phyloP scores from a whole-genome alignment of 768 basidiomycete species.

The Pisolithus sp. region DNA sequence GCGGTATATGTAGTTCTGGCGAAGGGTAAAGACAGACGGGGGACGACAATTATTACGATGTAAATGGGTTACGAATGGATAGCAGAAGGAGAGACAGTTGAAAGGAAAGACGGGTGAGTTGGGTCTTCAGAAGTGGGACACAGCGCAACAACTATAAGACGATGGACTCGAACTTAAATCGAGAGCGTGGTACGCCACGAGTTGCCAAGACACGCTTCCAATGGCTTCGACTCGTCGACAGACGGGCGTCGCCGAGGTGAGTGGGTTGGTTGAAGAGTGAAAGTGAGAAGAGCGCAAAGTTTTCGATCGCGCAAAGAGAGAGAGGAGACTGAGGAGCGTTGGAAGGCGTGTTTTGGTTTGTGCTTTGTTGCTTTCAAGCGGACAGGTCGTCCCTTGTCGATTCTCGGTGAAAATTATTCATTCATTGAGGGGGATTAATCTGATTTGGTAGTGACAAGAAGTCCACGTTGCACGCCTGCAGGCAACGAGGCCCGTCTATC shows the following conservation, averaged over 20 bases:
- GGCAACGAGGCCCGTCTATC: constrained; percentile 36
- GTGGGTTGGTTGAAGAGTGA: constrained; percentile 3
- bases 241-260: constrained; percentile 13
- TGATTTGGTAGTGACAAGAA: constrained; percentile 39
- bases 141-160: constrained; percentile 26
- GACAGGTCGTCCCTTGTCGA: constrained; percentile 22
- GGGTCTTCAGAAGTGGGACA: constrained; percentile 19
- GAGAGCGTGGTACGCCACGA: constrained; percentile 33
- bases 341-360: constrained; percentile 50
- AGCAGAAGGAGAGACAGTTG: constrained; percentile 24
- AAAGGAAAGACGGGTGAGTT: constrained; percentile 32
- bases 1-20: neutral
- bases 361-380: constrained; percentile 35
- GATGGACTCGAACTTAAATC: constrained; percentile 48
- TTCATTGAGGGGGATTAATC: constrained; percentile 38
- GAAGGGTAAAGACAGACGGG: constrained; percentile 6
- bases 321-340: constrained; percentile 36
- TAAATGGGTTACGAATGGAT: constrained; percentile 10
- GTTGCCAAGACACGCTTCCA: constrained; percentile 18
- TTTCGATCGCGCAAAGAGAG: constrained; percentile 42
- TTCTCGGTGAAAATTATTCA: constrained; percentile 25
- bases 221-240: constrained; percentile 21
- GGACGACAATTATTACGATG: constrained; percentile 17
- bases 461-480: constrained; percentile 75
- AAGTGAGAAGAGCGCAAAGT: constrained; percentile 17